phyloP scores from a whole-genome alignment of 805 yeast genomes.

The Limtongia smithiae region DNA sequence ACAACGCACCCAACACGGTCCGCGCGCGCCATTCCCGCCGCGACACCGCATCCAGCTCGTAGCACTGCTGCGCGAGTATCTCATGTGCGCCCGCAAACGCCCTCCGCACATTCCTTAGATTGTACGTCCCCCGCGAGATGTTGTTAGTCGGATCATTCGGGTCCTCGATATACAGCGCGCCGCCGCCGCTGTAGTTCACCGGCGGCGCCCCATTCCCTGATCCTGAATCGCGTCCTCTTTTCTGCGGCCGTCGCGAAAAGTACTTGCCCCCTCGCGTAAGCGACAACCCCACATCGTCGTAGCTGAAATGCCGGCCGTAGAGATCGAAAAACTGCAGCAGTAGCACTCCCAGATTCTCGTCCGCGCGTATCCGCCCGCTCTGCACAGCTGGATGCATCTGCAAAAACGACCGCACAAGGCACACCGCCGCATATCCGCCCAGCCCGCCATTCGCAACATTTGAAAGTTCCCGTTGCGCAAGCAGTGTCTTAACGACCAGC shows the following conservation, averaged over 20 bases:
- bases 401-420: constrained; percentile 77
- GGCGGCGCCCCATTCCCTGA: no score
- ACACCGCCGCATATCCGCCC: constrained; percentile 92
- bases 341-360: constrained; percentile 78
- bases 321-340: constrained; percentile 88
- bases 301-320: constrained; percentile 85
- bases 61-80: constrained; percentile 67
- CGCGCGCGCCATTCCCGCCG: constrained; percentile 50
- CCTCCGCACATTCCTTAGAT: constrained; percentile 70
- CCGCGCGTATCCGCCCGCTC: constrained; percentile 60
- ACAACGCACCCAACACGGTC: background rate
- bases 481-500: constrained; percentile 77
- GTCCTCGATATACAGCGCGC: constrained; percentile 75
- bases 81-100: constrained; percentile 89
- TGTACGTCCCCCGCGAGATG: constrained; percentile 72
- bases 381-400: constrained; percentile 69
- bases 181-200: constrained; percentile 38
- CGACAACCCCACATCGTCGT: constrained; percentile 70
- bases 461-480: constrained; percentile 70
- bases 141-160: constrained; percentile 84
- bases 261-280: constrained; percentile 55
- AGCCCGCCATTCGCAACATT: constrained; percentile 91
- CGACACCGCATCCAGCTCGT: constrained; percentile 61
- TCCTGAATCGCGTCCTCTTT: constrained; percentile 41
- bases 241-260: constrained; percentile 50